phyloP scores from a whole-genome alignment of 192 early-diverging fungal genomes.

The Backusella sp. region DNA sequence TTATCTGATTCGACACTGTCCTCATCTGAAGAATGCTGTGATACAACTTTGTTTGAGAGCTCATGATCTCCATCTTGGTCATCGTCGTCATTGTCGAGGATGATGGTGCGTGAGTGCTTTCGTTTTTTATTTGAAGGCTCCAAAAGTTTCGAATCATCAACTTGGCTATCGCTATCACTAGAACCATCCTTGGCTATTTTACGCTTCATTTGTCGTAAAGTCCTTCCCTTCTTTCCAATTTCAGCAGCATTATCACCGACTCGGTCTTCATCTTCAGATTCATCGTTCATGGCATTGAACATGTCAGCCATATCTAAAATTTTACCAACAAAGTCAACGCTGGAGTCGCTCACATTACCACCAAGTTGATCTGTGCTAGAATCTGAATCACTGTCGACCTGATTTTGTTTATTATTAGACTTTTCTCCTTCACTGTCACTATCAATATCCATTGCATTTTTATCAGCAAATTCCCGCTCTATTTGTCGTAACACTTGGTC shows the following conservation, averaged over 20 bases:
- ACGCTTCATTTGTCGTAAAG: neutral
- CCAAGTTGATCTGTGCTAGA: neutral
- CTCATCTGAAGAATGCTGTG: neutral
- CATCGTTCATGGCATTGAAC: neutral
- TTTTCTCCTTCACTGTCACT: neutral
- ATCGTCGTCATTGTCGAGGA: neutral
- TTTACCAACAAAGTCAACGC: neutral
- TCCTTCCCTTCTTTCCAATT: neutral
- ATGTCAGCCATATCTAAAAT: neutral
- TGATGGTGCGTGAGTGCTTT: neutral
- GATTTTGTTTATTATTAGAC: neutral
- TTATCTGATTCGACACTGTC: neutral
- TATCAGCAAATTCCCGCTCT: neutral
- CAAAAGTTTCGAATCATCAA: neutral
- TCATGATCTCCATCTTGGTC: neutral
- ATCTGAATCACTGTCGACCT: neutral
- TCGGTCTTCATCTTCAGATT: neutral
- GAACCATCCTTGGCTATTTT: too few species aligned
- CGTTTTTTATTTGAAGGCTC: neutral
- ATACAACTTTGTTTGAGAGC: neutral
- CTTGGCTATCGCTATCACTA: neutral
- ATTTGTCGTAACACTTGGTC: neutral
- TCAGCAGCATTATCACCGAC: neutral
- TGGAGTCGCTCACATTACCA: neutral
- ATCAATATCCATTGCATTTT: neutral